These are phyloP conservation scores for Fusarium guadeloupense DNA, from an alignment of 2,329 filamentous ascomycete species.

Conservation along the genomic window DNA sequence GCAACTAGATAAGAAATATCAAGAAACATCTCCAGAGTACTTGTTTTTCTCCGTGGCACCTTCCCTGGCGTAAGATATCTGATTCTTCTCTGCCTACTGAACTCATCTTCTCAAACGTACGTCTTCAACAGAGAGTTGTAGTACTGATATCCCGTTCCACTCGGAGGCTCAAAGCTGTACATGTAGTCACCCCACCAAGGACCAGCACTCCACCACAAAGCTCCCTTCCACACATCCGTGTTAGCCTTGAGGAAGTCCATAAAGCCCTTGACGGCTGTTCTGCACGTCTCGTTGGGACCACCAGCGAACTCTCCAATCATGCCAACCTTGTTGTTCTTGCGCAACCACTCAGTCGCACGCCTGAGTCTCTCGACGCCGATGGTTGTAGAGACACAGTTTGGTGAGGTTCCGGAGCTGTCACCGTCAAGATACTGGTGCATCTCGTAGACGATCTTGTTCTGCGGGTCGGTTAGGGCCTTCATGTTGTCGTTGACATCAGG, in stretches of 20 bases:
- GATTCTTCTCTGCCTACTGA: too few species aligned
- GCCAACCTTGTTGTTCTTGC: conserved; percentile 62
- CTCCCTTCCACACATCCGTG: conserved; percentile 66
- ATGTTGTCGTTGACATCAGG: conserved; percentile 53
- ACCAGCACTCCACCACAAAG: conserved; percentile 66
- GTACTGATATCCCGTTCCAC: conserved; percentile 53
- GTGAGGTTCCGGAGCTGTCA: conserved; percentile 61
- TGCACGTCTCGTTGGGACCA: conserved; percentile 61
- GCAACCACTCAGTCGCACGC: conserved; percentile 63
- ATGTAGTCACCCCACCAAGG: conserved; percentile 67
- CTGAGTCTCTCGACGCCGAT: conserved; percentile 60
- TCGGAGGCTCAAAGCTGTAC: conserved; percentile 58
- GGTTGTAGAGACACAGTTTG: conserved; percentile 57
- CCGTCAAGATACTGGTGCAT: conserved; percentile 70
- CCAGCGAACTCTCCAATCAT: conserved; percentile 67
- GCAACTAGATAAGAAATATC: not conserved
- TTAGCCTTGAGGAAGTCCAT: conserved; percentile 63
- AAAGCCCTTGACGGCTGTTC: conserved; percentile 61
- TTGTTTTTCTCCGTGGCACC: too few species aligned
- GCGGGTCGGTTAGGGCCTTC: conserved; percentile 57
- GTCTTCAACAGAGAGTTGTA: conserved; percentile 41
- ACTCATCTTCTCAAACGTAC: conserved; percentile 42
- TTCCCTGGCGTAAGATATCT: too few species aligned
- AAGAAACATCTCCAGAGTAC: fast-evolving
- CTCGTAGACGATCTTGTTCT: conserved; percentile 63